Evolutionary conservation across 1,139 yeast genomes (phyloP).

Genomic region (Kazachstania sp.): DNA sequence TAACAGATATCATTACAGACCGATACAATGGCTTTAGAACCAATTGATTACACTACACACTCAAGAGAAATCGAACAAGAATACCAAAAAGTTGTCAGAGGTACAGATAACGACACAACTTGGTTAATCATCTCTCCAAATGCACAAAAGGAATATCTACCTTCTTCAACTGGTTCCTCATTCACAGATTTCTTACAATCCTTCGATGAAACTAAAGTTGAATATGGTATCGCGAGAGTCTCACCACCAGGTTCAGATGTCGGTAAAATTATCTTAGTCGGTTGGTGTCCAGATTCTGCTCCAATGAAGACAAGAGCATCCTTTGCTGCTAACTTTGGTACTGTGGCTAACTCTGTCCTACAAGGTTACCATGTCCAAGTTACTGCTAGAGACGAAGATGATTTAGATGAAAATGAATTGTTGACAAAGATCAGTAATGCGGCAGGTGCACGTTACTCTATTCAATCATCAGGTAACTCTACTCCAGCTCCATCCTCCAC

Average conservation of each 20-base stretch:
- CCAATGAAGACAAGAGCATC: slow-evolving; percentile 67
- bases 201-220: slow-evolving; percentile 82
- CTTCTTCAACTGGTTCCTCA: slow-evolving; percentile 49
- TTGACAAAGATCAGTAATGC: slow-evolving; percentile 76
- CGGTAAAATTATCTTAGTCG: slow-evolving; percentile 71
- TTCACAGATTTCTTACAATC: slow-evolving; percentile 71
- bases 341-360: slow-evolving; percentile 52
- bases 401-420: slow-evolving; percentile 71
- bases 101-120: slow-evolving; percentile 42
- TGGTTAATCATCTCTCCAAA: slow-evolving; percentile 62
- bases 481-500: slow-evolving; percentile 41
- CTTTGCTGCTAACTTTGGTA: slow-evolving; percentile 68
- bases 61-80: slow-evolving; percentile 54
- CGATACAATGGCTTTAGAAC: slow-evolving; percentile 30
- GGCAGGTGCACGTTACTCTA: slow-evolving; percentile 90
- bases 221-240: slow-evolving; percentile 83
- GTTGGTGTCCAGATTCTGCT: slow-evolving; percentile 92
- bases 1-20: too few species aligned
- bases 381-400: slow-evolving; percentile 92
- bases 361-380: slow-evolving; percentile 90
- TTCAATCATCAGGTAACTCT: slow-evolving; percentile 37
- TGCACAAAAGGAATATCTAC: slow-evolving; percentile 47
- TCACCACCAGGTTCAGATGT: slow-evolving; percentile 87
- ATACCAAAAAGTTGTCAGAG: slow-evolving; percentile 57
- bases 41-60: slow-evolving; percentile 37